Conservation (phyloP, 495 filamentous ascomycete species). For the Ascobolus immersus region DNA sequence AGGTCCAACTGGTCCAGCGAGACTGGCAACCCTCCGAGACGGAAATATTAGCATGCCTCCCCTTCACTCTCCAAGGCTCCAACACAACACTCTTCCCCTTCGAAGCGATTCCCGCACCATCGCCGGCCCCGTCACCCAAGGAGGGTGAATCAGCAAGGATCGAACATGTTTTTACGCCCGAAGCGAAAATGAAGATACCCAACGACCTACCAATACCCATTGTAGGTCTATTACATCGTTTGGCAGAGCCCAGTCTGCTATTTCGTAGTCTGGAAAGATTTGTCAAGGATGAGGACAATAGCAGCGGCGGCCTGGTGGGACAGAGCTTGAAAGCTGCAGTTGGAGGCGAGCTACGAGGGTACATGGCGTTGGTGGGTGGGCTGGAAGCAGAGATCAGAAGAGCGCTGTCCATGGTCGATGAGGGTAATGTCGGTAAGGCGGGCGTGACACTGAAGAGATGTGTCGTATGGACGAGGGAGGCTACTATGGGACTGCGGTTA, state of each 20-base stretch:
- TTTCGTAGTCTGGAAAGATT: conserved; percentile 59
- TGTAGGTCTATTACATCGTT: conserved; percentile 60
- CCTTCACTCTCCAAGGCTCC: conserved; percentile 82
- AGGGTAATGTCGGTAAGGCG: conserved; percentile 53
- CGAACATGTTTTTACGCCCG: conserved; percentile 6
- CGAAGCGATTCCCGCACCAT: conserved; percentile 16
- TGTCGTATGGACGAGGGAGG: conserved; percentile 89
- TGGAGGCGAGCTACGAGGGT: conserved; percentile 59
- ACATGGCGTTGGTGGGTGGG: conserved; percentile 76
- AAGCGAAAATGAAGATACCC: conserved; percentile 27
- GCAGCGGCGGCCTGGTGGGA: conserved; percentile 39
- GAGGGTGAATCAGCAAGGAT: conserved; percentile 5
- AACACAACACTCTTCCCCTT: conserved; percentile 69
- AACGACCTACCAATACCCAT: conserved; percentile 56
- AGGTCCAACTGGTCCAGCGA: conserved; percentile 7
- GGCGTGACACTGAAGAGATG: conserved; percentile 92
- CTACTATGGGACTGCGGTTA: conserved; percentile 82
- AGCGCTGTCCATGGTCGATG: conserved; percentile 32
- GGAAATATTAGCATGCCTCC: conserved; percentile 64
- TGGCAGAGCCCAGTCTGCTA: conserved; percentile 80
- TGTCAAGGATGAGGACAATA: conserved; percentile 43
- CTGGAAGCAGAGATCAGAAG: conserved; percentile 81
- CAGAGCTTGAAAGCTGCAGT: conserved; percentile 87
- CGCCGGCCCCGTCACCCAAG: conserved; percentile 5
- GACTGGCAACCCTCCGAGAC: conserved; percentile 28